Evolutionary conservation across 768 basidiomycete genomes (phyloP).

Genomic region (Clitopilus passeckerianus): DNA sequence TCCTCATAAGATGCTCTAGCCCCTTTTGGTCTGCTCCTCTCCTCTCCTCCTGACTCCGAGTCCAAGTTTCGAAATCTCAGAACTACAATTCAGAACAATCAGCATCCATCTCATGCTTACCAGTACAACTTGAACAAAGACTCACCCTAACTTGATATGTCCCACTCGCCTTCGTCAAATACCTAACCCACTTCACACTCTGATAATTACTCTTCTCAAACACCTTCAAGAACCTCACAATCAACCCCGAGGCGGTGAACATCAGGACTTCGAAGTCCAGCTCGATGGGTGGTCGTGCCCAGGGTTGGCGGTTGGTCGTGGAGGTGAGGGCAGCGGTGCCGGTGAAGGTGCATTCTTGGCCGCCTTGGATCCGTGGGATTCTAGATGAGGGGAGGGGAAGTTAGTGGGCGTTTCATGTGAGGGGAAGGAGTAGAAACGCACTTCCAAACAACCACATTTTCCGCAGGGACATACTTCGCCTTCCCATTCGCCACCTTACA

Average conservation of each 20-base stretch:
- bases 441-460: slow-evolving; percentile 99
- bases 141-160: slow-evolving; percentile 91
- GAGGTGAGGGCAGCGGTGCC: slow-evolving; percentile 80
- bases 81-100: too few relatives aligned
- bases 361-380: slow-evolving; percentile 89
- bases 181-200: slow-evolving; percentile 94
- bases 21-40: too few relatives aligned
- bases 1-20: too few relatives aligned
- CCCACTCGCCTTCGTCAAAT: slow-evolving; percentile 91
- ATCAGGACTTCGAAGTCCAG: slow-evolving; percentile 99
- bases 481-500: slow-evolving; percentile 91
- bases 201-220: slow-evolving; percentile 96
- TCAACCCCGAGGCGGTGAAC: slow-evolving; percentile 95
- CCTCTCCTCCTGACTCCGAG: too few relatives aligned
- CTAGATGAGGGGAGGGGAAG: slow-evolving; percentile 40
- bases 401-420: too few relatives aligned
- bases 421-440: slow-evolving; percentile 40
- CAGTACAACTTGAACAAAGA: slow-evolving; percentile 7
- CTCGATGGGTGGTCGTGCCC: slow-evolving; percentile 97
- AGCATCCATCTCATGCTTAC: too few relatives aligned
- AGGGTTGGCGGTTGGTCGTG: slow-evolving; percentile 91
- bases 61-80: too few relatives aligned
- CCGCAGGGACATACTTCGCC: slow-evolving; percentile 94
- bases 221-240: slow-evolving; percentile 96
- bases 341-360: slow-evolving; percentile 81